Conservation (phyloP, 345 rosid species). For the Gossypium ekmanianum region DNA sequence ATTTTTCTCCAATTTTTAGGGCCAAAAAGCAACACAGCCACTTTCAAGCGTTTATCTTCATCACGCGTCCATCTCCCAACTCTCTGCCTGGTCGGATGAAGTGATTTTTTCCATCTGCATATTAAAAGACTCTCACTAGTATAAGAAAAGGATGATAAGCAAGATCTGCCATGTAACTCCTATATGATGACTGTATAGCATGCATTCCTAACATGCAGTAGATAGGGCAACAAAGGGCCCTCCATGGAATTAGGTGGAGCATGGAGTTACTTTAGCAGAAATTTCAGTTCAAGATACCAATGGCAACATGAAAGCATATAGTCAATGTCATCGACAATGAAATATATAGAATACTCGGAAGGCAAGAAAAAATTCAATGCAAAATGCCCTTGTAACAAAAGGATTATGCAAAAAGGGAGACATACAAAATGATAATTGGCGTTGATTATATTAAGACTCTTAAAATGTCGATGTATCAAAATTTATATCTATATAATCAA, state of each 20-base stretch:
- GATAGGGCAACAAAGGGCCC: not conserved
- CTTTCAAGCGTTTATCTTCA: conserved; percentile 68
- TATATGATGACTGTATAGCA: not conserved
- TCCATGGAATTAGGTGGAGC: not conserved
- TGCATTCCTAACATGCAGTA: not conserved
- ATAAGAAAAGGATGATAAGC: not conserved
- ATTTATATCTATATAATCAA: not conserved
- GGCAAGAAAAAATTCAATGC: not conserved
- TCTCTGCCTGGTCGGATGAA: conserved; percentile 50
- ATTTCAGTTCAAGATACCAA: not conserved
- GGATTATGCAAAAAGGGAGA: not conserved
- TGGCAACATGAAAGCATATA: not conserved
- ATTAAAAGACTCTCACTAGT: not conserved
- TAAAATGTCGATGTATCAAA: not conserved
- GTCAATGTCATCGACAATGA: not conserved
- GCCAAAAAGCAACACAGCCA: conserved; percentile 80
- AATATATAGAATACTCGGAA: not conserved
- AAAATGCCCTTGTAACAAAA: not conserved
- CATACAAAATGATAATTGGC: not conserved
- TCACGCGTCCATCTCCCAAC: conserved; percentile 62
- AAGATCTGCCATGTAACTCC: not conserved
- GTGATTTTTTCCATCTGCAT: conserved; percentile 76
- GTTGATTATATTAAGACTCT: not conserved
- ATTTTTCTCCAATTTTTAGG: conserved; percentile 76
- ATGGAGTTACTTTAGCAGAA: not conserved